Evolutionary conservation across 2,329 filamentous ascomycete genomes (phyloP), one percentile per base, ranked within the genome.

Genomic region (Hypoxylon sp.): DNA sequence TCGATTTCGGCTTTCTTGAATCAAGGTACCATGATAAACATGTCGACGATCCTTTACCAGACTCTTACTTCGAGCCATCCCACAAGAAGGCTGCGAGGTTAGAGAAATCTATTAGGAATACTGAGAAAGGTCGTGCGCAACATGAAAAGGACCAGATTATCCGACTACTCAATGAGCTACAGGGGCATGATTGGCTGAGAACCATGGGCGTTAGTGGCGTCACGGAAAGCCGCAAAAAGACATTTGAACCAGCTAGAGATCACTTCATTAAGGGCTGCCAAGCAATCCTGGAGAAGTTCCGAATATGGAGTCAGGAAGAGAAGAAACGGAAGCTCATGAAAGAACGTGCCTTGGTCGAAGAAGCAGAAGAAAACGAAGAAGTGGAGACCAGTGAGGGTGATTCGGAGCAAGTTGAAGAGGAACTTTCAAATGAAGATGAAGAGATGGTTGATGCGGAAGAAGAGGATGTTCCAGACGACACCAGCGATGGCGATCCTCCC

Each of bases 161-260:
- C 44, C 78, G 83, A 23, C 71, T 87, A 11, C 78, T 97, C 5
- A 91, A 94, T 44, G 91, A 91, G 12, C 79, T 99, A 1, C 88
- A 91, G 68, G 90, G 93, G 2, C 90, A 89, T 50, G 94, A 97
- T 71, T 99, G 94, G 94, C 78, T 97, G 48, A 87, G 89, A 55
- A 83, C 92, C 3, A 91, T 99, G 85, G 94, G 93, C 17, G 88
- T 97, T 23, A 93, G 86, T 58, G 90, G 83, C 13, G 75, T 95
- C 26, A 95, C 91, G 0, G 92, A 97, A 66, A 85, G 84, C 15
- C 90, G 90, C 65, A 93, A 90, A 72, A 94, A 89, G 69, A 82
- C 87, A 20, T 97, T 91, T 70, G 91, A 96, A 70, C 86, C 88
- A 2, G 94, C 94, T 55, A 83, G 94, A 19, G 81, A 87, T 53